Evolutionary conservation across 2,329 filamentous ascomycete species (phyloP).

Genomic region (Exserohilum turcica): DNA sequence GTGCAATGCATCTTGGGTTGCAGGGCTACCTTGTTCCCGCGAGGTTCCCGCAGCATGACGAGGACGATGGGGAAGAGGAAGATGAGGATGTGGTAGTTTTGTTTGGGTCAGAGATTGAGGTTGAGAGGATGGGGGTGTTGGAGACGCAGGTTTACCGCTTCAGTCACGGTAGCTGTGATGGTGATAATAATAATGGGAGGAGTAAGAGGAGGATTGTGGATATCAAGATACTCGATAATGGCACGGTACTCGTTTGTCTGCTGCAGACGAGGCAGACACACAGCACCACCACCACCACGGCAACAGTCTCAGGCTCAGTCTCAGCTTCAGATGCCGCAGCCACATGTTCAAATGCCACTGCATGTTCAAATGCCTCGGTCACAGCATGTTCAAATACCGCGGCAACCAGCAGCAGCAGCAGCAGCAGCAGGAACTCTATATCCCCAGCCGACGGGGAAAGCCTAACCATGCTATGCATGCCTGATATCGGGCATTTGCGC

Average conservation of each 20-base stretch:
- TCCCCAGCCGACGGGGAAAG: no score
- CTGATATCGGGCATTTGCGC: background rate
- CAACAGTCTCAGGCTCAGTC: no score
- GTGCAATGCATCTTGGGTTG: constrained; percentile 27
- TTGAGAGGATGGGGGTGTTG: background rate
- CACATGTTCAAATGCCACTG: no score
- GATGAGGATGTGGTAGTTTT: constrained; percentile 15
- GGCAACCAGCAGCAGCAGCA: background rate
- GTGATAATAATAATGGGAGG: background rate
- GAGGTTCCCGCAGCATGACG: no score
- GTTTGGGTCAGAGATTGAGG: constrained; percentile 18
- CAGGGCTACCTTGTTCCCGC: constrained; percentile 18
- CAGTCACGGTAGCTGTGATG: no score
- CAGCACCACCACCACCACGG: no score
- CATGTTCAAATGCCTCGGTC: no score
- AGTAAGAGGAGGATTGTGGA: background rate
- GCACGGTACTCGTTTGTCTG: constrained; percentile 5
- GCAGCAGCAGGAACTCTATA: background rate
- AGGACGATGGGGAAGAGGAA: background rate
- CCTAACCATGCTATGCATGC: constrained; percentile 1
- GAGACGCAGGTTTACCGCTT: constrained; percentile 1
- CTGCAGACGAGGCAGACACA: no score
- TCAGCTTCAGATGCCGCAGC: no score
- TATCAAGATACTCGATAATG: constrained; percentile 13
- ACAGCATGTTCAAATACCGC: no score